Base-by-base conservation (phyloP, 208 protist species). In the Acanthamoeba culbertsoni region DNA sequence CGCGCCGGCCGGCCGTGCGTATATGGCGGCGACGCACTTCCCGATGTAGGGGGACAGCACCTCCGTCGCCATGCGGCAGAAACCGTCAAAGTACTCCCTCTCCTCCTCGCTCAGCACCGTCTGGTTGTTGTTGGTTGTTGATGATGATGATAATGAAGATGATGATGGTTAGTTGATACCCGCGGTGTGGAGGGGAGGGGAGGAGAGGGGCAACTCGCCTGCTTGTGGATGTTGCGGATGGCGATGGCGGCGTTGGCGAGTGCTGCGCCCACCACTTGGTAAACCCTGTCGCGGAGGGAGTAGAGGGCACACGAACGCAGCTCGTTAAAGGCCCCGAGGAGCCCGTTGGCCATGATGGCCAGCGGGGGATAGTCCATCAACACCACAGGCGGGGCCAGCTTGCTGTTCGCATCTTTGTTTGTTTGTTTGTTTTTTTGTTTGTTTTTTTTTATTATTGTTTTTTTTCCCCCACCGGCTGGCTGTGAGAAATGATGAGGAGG, bases 281-380 rank as follows among this genome's bases (percentile, higher is more conserved):
- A 79, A 6, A 79, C 68, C 37, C 68, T 28, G 18, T 79, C 68
- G 20, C 68, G 68, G 0, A 79, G 68, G 26, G 68, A 79, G 42
- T 79, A 79, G 18, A 79, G 35, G 2, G 68, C 68, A 20, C 68
- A 79, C 26, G 68, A 79, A 33, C 93, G 62, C 51, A 95, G 93
- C 28, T 95, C 73, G 62, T 95, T 95, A 55, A 89, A 79, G 14
- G 93, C 89, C 16, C 79, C 86, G 10, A 71, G 40, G 26, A 77
- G 65, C 26, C 42, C 77, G 42, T 94, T 94, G 35, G 51, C 42
- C 23, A 91, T 12, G 37, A 94, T 43, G 35, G 79, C 92, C 33
- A 94, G 55, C 43, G 75, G 57, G 18, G 92, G 79, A 48, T 63
- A 94, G n/a, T 94, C 92, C 18, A 92, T 43, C 43, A 94, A 42